Conservation (phyloP, 139 green algal genomes). For the Tetradesmus obliquus region DNA sequence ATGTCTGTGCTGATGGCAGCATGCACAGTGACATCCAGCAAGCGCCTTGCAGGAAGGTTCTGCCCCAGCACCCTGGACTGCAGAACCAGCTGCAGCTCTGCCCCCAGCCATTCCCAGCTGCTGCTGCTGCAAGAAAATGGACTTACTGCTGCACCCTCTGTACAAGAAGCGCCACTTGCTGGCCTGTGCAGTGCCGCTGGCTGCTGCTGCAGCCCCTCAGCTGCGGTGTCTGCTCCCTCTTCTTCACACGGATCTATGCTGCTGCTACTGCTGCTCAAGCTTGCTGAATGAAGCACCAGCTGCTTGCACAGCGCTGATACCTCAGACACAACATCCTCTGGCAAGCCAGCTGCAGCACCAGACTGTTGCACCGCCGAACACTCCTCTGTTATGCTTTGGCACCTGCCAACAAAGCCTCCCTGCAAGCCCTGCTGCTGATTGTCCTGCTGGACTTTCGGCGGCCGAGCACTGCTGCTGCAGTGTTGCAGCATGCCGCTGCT, state of each 20-base stretch:
- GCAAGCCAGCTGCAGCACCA: background rate
- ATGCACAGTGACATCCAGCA: background rate
- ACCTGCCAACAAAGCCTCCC: background rate
- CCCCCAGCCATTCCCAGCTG: background rate
- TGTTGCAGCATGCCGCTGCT: background rate
- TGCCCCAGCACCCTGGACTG: constrained; percentile 16
- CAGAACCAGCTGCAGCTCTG: background rate
- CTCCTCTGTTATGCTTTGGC: background rate
- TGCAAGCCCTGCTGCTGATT: background rate
- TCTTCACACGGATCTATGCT: background rate
- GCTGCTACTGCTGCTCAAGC: background rate
- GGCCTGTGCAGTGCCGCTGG: background rate
- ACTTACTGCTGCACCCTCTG: background rate
- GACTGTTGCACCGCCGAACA: background rate
- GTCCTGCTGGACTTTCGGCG: background rate
- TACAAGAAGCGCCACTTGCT: background rate
- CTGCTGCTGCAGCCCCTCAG: background rate
- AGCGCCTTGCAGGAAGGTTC: background rate
- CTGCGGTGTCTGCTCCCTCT: background rate
- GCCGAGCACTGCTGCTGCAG: background rate
- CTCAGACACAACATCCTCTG: background rate
- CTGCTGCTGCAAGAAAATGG: background rate
- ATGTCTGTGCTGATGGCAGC: background rate
- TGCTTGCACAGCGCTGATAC: background rate
- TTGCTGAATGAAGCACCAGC: background rate